Evolutionary conservation across 225 moss, liverwort and hornwort genomes (phyloP).

Genomic region (Lunularia cruciata): DNA sequence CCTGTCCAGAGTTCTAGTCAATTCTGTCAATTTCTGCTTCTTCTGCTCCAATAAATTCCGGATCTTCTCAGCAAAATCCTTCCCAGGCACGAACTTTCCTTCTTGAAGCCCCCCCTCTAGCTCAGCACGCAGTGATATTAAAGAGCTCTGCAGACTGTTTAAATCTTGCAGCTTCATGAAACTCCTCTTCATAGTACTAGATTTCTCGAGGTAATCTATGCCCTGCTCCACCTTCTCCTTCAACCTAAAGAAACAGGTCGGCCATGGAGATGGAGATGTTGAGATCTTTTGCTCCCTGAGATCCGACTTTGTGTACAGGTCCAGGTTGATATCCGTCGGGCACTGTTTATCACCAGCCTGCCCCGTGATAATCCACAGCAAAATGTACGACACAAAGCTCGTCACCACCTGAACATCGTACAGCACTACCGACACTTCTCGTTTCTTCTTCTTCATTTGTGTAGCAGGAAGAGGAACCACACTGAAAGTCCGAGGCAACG

Average conservation of each 20-base stretch:
- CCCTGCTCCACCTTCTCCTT: constrained; percentile 25
- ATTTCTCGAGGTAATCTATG: constrained; percentile 3
- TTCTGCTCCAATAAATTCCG: constrained; percentile 8
- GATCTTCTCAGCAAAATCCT: constrained; percentile 14
- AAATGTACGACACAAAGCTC: constrained; percentile 16
- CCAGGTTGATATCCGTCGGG: background rate
- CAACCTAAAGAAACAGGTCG: constrained; percentile 14
- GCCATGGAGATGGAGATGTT: constrained; percentile 16
- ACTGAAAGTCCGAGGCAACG: background rate
- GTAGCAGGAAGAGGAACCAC: background rate
- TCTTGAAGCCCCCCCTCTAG: constrained; percentile 20
- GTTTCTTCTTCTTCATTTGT: constrained; percentile 16
- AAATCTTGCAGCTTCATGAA: constrained; percentile 22
- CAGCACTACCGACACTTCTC: constrained; percentile 24
- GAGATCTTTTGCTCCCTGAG: background rate
- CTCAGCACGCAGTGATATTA: constrained; percentile 12
- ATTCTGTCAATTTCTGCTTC: constrained; percentile 17
- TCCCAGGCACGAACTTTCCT: constrained; percentile 11
- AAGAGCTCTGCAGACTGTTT: constrained; percentile 14
- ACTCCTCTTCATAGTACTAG: background rate
- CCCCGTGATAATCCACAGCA: constrained; percentile 25
- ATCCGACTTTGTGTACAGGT: background rate
- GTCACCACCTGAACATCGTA: constrained; percentile 31
- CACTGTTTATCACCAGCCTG: constrained; percentile 7
- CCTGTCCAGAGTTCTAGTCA: constrained; percentile 21